These are phyloP conservation scores for Piedraia hortae DNA, from an alignment of 2,329 filamentous ascomycete genomes.

Conservation along the genomic window DNA sequence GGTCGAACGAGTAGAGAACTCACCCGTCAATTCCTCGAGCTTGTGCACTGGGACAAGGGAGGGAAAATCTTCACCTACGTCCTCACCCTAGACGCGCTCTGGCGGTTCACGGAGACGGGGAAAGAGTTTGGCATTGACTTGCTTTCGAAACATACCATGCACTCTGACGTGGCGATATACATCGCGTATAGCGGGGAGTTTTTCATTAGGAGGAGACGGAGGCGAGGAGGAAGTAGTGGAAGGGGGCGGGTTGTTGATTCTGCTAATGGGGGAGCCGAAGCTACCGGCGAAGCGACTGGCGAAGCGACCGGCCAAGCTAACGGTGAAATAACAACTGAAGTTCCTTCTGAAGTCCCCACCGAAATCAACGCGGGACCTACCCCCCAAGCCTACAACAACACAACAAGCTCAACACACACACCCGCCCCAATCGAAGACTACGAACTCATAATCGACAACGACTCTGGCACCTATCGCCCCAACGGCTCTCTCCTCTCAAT, in stretches of 20 bases:
- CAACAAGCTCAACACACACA: too few relatives aligned
- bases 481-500: conserved; percentile 48
- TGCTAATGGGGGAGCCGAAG: too few relatives aligned
- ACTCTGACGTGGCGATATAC: conserved; percentile 73
- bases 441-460: conserved; percentile 81
- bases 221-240: too few relatives aligned
- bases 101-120: conserved; percentile 84
- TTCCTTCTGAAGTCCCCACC: conserved; percentile 19
- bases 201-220: conserved; percentile 53
- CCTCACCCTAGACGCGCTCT: conserved; percentile 57
- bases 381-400: too few relatives aligned
- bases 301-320: conserved; percentile 16
- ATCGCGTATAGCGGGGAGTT: conserved; percentile 87
- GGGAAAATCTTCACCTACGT: conserved; percentile 79
- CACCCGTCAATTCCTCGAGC: conserved; percentile 53
- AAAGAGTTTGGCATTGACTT: conserved; percentile 88
- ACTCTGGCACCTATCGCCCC: conserved; percentile 76
- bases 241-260: too few relatives aligned
- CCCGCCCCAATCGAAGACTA: conserved; percentile 41
- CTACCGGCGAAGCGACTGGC: conserved; percentile 19
- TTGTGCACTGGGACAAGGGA: conserved; percentile 66
- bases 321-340: conserved; percentile 21
- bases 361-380: too few relatives aligned
- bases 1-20: too few relatives aligned
- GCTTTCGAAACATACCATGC: conserved; percentile 88